Evolutionary conservation across 1,284 basidiomycete genomes (phyloP).

Genomic region (Puccinia polysora): DNA sequence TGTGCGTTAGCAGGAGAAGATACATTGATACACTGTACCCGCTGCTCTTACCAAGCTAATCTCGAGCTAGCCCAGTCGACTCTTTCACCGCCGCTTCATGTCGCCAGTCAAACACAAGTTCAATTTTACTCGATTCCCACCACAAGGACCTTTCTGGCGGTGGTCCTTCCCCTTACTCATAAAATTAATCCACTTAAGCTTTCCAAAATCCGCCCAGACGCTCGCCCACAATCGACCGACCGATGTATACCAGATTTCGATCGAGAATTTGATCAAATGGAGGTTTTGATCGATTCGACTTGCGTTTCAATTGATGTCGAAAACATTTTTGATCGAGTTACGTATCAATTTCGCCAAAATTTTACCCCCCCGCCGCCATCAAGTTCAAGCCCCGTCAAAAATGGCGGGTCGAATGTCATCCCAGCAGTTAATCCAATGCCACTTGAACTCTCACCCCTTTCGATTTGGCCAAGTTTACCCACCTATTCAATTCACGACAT

Average conservation of each 20-base stretch:
- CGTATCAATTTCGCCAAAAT: background rate
- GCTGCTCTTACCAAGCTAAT: conserved; percentile 52
- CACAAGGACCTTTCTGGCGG: conserved; percentile 45
- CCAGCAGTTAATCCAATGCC: too few relatives aligned
- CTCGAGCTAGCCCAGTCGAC: conserved; percentile 49
- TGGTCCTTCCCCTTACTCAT: conserved; percentile 46
- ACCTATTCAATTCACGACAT: conserved; percentile 40
- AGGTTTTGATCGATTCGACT: conserved; percentile 44
- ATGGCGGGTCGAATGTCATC: background rate
- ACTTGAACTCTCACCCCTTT: conserved; percentile 41
- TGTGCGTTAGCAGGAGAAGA: conserved; percentile 54
- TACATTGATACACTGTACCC: conserved; percentile 50
- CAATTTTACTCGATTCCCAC: conserved; percentile 29
- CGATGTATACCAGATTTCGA: conserved; percentile 20
- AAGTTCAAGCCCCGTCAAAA: background rate
- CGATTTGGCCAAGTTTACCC: conserved; percentile 45
- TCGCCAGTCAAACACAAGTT: conserved; percentile 34
- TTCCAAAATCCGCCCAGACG: conserved; percentile 39
- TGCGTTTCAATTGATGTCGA: conserved; percentile 45
- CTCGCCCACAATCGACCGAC: background rate
- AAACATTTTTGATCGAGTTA: conserved; percentile 16
- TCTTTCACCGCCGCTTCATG: conserved; percentile 9
- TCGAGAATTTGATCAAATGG: conserved; percentile 42
- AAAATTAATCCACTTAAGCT: conserved; percentile 50
- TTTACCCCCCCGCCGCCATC: background rate